These are phyloP conservation scores for Spergularia marina DNA, from an alignment of 148 eudicot species.

Conservation along the genomic window DNA sequence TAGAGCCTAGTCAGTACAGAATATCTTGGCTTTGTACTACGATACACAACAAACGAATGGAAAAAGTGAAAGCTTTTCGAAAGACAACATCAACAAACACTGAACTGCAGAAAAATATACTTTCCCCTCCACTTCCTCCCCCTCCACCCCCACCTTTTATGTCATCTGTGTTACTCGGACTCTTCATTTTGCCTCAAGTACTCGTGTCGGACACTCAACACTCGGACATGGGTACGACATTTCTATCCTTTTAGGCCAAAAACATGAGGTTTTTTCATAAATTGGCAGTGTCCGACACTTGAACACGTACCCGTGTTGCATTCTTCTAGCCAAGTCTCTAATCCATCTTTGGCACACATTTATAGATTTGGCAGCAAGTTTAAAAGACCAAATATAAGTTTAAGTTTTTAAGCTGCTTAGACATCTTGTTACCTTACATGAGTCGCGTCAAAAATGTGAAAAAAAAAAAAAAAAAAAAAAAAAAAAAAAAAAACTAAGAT, in stretches of 20 bases:
- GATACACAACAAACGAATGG: background rate
- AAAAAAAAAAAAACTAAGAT: too few species aligned
- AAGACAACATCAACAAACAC: background rate
- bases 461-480: too few species aligned
- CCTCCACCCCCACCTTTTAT: background rate
- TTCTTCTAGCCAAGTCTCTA: background rate
- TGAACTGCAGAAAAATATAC: background rate
- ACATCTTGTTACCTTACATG: slow-evolving; percentile 3
- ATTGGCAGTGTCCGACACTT: too few species aligned
- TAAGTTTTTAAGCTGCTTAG: background rate
- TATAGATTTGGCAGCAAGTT: background rate
- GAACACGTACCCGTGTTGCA: background rate
- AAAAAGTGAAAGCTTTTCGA: background rate
- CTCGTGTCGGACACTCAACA: too few species aligned
- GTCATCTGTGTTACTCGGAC: background rate
- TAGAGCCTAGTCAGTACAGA: background rate
- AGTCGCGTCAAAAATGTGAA: too few species aligned
- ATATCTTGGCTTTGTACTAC: background rate
- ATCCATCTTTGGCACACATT: background rate
- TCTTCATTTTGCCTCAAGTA: too few species aligned
- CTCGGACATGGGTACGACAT: too few species aligned
- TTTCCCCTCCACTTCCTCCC: background rate
- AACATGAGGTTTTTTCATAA: too few species aligned
- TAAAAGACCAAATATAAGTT: background rate
- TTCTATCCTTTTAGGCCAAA: too few species aligned